Conservation (phyloP, 1,284 basidiomycete genomes). For the Ganoderma multipileum region DNA sequence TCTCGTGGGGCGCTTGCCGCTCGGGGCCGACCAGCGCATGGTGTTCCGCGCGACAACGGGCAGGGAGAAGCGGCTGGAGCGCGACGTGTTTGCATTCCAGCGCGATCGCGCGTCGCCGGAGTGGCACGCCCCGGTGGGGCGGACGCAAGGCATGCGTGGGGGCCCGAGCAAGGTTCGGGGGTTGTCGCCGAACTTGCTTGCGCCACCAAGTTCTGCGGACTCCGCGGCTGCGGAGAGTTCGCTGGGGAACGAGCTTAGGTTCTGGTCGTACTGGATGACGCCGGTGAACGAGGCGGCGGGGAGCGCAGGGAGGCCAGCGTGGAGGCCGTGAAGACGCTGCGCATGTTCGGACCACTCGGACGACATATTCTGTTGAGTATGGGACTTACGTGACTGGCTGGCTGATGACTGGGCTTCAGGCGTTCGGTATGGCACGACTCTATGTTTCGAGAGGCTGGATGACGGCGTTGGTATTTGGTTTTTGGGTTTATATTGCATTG, state of each 20-base stretch:
- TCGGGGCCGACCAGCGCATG: background rate
- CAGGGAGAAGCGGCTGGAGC: background rate
- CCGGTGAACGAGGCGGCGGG: conserved; percentile 14
- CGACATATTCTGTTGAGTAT: background rate
- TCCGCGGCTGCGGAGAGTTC: background rate
- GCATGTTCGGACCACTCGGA: background rate
- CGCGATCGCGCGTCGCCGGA: conserved; percentile 3
- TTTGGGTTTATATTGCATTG: background rate
- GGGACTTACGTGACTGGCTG: background rate
- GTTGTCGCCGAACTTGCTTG: background rate
- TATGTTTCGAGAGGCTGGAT: background rate
- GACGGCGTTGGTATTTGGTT: background rate
- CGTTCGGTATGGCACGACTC: background rate
- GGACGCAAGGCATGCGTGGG: background rate
- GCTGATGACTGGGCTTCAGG: conserved; percentile 1
- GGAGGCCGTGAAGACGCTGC: conserved; percentile 14
- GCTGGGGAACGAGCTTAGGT: conserved; percentile 11
- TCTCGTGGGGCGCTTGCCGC: conserved; percentile 2
- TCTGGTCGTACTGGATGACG: conserved; percentile 24
- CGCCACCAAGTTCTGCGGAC: background rate
- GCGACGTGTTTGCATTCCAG: conserved; percentile 4
- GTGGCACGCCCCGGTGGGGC: background rate
- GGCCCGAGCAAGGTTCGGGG: background rate
- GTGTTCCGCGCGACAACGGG: background rate
- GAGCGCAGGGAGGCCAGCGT: conserved; percentile 7